Conservation (phyloP, 2,329 filamentous ascomycete species). For the Dissoconium aciculare region DNA sequence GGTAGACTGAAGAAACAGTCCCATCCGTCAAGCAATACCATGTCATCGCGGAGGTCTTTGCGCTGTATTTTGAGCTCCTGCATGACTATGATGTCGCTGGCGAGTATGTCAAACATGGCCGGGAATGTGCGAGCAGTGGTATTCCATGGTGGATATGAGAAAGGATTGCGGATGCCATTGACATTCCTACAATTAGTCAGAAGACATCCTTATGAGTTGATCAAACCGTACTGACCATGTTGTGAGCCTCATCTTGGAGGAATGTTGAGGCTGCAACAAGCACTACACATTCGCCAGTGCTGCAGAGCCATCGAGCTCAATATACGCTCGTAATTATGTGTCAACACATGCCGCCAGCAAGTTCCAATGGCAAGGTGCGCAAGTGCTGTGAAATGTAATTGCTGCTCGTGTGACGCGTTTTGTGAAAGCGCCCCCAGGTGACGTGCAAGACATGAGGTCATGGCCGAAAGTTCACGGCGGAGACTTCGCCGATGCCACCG, state of each 20-base stretch:
- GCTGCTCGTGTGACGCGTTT: too few relatives aligned
- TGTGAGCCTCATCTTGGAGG: conserved; percentile 24
- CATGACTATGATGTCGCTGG: conserved; percentile 85
- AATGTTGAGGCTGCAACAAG: neutral
- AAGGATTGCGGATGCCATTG: conserved; percentile 41
- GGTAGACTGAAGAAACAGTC: conserved; percentile 93
- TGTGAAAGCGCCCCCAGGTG: too few relatives aligned
- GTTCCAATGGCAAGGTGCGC: too few relatives aligned
- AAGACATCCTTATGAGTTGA: neutral
- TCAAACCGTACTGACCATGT: conserved; percentile 23
- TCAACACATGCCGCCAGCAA: too few relatives aligned
- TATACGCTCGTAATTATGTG: too few relatives aligned
- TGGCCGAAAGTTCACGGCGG: neutral
- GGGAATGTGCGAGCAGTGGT: conserved; percentile 30
- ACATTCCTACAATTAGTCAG: conserved; percentile 31
- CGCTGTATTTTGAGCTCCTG: conserved; percentile 94
- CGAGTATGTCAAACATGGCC: conserved; percentile 84
- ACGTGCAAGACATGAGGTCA: conserved; percentile 1
- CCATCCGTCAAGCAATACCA: conserved; percentile 90
- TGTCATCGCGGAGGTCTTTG: conserved; percentile 84
- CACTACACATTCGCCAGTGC: too few relatives aligned
- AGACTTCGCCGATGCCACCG: neutral
- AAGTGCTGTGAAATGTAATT: too few relatives aligned
- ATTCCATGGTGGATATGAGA: conserved; percentile 39
- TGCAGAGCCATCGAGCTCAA: too few relatives aligned